Evolutionary conservation across 352 stramenopile species (phyloP), one percentile per base, ranked within the genome.

Genomic region (Pythium sp.): DNA sequence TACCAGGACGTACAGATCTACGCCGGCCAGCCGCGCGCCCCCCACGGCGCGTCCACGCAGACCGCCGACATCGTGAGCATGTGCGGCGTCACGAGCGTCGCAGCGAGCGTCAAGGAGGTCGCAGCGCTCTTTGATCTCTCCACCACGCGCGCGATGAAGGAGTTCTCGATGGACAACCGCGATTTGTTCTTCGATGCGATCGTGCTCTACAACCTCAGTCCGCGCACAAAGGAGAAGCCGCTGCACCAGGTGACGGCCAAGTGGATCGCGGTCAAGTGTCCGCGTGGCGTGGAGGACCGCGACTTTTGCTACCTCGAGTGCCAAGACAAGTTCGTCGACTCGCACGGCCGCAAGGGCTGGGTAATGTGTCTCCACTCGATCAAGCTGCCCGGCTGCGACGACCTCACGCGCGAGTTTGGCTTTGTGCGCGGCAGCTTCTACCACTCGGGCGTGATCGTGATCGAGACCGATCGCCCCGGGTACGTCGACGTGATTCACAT

Each of bases 271-370:
- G 69, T 86, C 34, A 73, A 83, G 61, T 84, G 76, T 62, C 82
- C 86, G n/a, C 72, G 76, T 15, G 84, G 81, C 24, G 59, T 92
- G 0, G 75, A 81, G 14, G 78, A 94, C 72, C 82, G 86, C 34
- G 84, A 94, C 69, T 93, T 88, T 67, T 91, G 82, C 69, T 91
- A 80, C 64, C 67, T 92, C 22, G 87, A 96, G 77, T 94, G 85
- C 66, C 88, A 96, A 59, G 86, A 96, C 74, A 88, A 92, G 75
- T 96, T 96, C 58, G 87, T 91, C 3, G 88, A 96, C 72, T 85
- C 86, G 26, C 77, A 70, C 36, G 86, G 88, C 30, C 82, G 86
- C 64, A 90, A 91, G 66, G 88, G 88, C 6, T 96, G 88, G 88
- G 85, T 96, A 15, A 59, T 94, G 9, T 87, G 85, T n/a, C 73